phyloP scores from a whole-genome alignment of 2,329 filamentous ascomycete species.

The Penicillium corylophilum region DNA sequence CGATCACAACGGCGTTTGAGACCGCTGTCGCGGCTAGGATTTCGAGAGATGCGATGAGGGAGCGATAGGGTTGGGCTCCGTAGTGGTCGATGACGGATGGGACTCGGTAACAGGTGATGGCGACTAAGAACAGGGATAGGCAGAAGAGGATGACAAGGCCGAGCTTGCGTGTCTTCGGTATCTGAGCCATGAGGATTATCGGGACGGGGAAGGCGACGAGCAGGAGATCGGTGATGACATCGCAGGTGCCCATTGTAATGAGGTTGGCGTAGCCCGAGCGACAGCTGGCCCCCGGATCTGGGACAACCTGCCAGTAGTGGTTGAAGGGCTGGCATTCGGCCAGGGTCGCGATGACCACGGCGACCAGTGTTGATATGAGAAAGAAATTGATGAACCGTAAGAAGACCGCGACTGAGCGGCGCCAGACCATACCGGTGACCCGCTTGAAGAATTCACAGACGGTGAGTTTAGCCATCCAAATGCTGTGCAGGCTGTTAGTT shows the following conservation, averaged over 20 bases:
- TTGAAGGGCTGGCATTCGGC: slow-evolving; percentile 76
- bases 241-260: slow-evolving; percentile 83
- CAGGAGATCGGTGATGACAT: slow-evolving; percentile 83
- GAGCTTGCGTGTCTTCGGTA: slow-evolving; percentile 73
- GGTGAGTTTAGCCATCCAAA: slow-evolving; percentile 89
- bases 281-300: slow-evolving; percentile 82
- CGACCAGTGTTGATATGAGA: slow-evolving; percentile 74
- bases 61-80: slow-evolving; percentile 81
- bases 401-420: slow-evolving; percentile 68
- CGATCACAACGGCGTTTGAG: slow-evolving; percentile 84
- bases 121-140: slow-evolving; percentile 76
- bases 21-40: slow-evolving; percentile 84
- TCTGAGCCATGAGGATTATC: slow-evolving; percentile 76
- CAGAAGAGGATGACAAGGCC: slow-evolving; percentile 80
- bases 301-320: slow-evolving; percentile 77
- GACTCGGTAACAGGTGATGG: slow-evolving; percentile 77
- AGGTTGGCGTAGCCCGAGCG: slow-evolving; percentile 85
- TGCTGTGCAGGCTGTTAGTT: slow-evolving; percentile 51
- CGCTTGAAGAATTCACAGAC: slow-evolving; percentile 90
- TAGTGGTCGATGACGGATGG: slow-evolving; percentile 68
- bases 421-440: slow-evolving; percentile 79
- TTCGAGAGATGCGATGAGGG: slow-evolving; percentile 84
- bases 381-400: slow-evolving; percentile 72
- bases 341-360: slow-evolving; percentile 76
- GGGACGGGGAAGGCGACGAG: slow-evolving; percentile 87